Evolutionary conservation across 768 basidiomycete genomes (phyloP), one percentile per base, ranked within the genome.

Genomic region (Boletus edulis): DNA sequence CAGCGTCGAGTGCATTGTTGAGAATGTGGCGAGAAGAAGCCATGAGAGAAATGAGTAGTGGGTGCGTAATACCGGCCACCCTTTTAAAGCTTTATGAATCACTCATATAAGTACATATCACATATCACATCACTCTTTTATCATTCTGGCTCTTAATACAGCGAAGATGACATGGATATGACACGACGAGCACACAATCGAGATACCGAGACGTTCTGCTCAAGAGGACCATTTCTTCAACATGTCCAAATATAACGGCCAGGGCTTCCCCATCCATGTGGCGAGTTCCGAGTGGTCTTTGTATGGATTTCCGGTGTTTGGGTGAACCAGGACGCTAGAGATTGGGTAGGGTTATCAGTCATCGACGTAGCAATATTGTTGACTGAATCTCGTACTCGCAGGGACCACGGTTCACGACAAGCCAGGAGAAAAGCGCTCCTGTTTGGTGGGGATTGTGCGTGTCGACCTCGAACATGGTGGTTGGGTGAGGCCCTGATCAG

Each of bases 1-100:
- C 85, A 10, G 91, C 91, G 27, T 84, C 92, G 39, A 94, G 83
- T 5, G 89, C 91, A 38, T 78, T 86, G 59, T 91, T 82, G 41
- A 97, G 78, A 40, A 97, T 80, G 10, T 73, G 62, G 31, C 53
- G 78, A 44, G 77, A 48, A 27, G 55, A 54, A 5, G 66, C 32
- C 75, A 76, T 78, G 55, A 35, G 29, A 18, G 17, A 17, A 35
- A 35, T 31, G 22, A 38, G 2, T 1, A 18, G 17, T n/a, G 38
- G 6, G 9, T 15, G 17, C 0, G 17, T n/a, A 18, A 39, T 12
- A n/a, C 38, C 29, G 29, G 8, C 27, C 22, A 29, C 29, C 29
- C 29, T 29, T 29, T 29, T 29, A 29, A 29, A 29, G 29, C 29
- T 2, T 29, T 29, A 29, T 29, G 29, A 29, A 3, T 9, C 29